Base-by-base conservation (phyloP, 495 filamentous ascomycete genomes). In the Pseudoneurospora amorphoporcata region DNA sequence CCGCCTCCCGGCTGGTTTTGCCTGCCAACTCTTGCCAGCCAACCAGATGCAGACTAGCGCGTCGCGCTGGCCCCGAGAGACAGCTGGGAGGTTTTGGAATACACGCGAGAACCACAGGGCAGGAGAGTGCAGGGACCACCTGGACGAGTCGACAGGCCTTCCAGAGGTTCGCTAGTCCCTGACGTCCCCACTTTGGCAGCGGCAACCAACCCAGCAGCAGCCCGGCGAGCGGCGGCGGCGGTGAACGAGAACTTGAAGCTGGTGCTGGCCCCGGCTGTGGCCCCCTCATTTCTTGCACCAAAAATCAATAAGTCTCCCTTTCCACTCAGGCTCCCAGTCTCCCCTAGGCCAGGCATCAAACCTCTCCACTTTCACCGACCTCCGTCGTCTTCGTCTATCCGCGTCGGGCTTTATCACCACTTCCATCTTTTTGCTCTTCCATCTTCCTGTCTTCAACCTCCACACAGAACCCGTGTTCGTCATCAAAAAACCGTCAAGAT, bases 401-500 rank as follows among this genome's bases (percentile, higher is more conserved):
- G 53, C 53, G 53, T 65, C 53, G 53, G 47, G 53, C 53, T 65
- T 65, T 65, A 65, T 65, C 73, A 73, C 68, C 68, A 61, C 23
- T 68, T 23, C 40, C 39, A 53, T 53, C 73, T 71, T 71, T 61
- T 47, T 61, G 23, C 43, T 45, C 61, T 39, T 71, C 73, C 68
- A 68, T 71, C 47, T 70, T 70, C 68, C 68, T 9, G 43, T 70
- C 53, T 73, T 72, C 72, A 58, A 71, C 71, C 42, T 68, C 72
- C 74, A 78, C 72, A 76, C 74, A 75, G 65, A 74, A 74, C 72
- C 73, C 77, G 77, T 74, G 72, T 76, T 69, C 58, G 77, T 75
- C 76, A 77, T 73, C 73, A 74, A 72, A 78, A 75, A 75, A 81
- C 79, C 78, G 70, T 75, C 86, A 90, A 85, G 77, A 97, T 97